Evolutionary conservation across 2,329 filamentous ascomycete species (phyloP).

Genomic region (Didymella segeticola): DNA sequence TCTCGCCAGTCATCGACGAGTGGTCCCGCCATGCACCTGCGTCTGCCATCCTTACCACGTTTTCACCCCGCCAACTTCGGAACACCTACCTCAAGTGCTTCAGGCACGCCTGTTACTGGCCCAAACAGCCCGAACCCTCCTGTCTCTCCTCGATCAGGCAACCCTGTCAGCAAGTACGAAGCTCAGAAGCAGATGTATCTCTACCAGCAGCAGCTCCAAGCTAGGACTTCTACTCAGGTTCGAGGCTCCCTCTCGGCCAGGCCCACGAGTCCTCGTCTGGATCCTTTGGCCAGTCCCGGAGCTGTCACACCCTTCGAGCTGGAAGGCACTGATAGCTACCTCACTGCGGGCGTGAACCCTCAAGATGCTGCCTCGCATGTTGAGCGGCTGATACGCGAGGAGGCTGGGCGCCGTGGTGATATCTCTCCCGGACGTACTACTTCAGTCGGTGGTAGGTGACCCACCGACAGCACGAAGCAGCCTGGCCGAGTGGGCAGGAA

Average conservation of each 20-base stretch:
- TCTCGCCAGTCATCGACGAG: conserved; percentile 44
- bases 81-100: conserved; percentile 47
- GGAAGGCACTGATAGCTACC: conserved; percentile 53
- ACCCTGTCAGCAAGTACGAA: conserved; percentile 54
- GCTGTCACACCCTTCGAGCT: conserved; percentile 61
- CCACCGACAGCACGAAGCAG: conserved; percentile 19
- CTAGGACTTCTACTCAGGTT: conserved; percentile 36
- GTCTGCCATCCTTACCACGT: conserved; percentile 57
- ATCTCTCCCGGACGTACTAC: conserved; percentile 39
- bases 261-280: conserved; percentile 57
- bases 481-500: conserved; percentile 8
- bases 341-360: conserved; percentile 52
- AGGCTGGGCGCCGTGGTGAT: conserved; percentile 49
- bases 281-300: conserved; percentile 58
- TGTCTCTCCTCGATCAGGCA: conserved; percentile 49
- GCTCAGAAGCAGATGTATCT: conserved; percentile 57
- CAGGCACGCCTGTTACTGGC: conserved; percentile 47
- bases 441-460: conserved; percentile 44
- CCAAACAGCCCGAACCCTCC: conserved; percentile 52
- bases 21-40: conserved; percentile 48
- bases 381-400: conserved; percentile 56
- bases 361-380: conserved; percentile 51
- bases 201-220: conserved; percentile 56
- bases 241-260: conserved; percentile 36
- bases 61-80: conserved; percentile 62